A percentile compares a stretch with the other conserved stretches of the same genome.
Conservation (phyloP, 129 eudicot genomes). For the Logfia minima region DNA sequence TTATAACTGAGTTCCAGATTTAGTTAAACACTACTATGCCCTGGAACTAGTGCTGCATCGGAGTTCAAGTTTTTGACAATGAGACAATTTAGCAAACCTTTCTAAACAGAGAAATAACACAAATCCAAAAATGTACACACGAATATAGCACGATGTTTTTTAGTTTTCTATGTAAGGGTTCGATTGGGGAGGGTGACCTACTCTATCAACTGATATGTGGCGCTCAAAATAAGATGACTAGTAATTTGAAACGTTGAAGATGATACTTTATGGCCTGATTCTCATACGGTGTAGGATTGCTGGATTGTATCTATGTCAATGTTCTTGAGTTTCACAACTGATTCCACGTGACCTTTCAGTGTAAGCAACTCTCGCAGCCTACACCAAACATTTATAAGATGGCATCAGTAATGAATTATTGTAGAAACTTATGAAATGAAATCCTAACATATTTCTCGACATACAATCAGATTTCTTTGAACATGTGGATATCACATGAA, state of each 20-base stretch:
- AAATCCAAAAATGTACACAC: too few species aligned
- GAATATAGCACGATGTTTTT: background rate
- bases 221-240: background rate
- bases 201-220: background rate
- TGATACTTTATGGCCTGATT: background rate
- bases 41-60: background rate
- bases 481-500: too few species aligned
- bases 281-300: slow-evolving; percentile 62
- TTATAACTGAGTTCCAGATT: background rate
- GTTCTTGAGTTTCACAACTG: slow-evolving; percentile 67
- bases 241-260: background rate
- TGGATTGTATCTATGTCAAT: slow-evolving; percentile 68
- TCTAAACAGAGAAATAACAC: background rate
- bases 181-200: background rate
- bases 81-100: background rate
- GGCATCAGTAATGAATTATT: background rate
- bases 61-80: background rate
- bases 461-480: background rate
- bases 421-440: background rate
- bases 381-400: slow-evolving; percentile 18
- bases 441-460: background rate
- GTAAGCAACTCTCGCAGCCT: slow-evolving; percentile 72
- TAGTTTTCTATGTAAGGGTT: background rate
- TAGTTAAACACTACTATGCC: background rate
- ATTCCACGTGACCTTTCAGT: slow-evolving; percentile 70